phyloP scores from a whole-genome alignment of 2,329 filamentous ascomycete species.

The Cordyceps farinosa region DNA sequence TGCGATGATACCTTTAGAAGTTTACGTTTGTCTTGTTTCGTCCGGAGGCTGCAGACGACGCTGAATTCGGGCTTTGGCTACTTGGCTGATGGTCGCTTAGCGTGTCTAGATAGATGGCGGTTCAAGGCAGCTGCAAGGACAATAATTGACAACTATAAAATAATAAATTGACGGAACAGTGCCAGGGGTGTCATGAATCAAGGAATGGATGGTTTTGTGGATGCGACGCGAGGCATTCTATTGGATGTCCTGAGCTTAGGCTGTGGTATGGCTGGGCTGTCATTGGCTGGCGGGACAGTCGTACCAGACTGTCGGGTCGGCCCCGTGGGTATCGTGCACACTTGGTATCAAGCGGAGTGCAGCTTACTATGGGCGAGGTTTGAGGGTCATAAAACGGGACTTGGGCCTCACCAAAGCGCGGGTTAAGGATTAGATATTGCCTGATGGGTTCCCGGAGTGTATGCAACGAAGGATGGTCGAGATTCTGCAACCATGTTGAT shows the following conservation, averaged over 20 bases:
- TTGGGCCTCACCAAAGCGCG: background rate
- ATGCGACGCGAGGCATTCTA: constrained; percentile 8
- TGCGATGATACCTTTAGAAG: background rate
- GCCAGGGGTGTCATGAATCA: background rate
- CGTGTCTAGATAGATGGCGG: background rate
- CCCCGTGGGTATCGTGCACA: constrained; percentile 4
- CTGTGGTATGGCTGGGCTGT: background rate
- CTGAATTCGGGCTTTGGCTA: too few relatives aligned
- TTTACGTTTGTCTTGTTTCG: background rate
- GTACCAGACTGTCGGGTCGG: constrained; percentile 20
- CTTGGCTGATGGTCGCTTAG: too few relatives aligned
- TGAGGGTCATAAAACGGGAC: background rate
- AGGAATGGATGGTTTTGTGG: constrained; percentile 9
- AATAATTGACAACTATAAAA: background rate
- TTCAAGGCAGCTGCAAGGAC: background rate
- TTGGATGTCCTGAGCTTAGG: constrained; percentile 13
- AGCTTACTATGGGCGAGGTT: background rate
- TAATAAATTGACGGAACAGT: background rate
- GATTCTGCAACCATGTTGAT: background rate
- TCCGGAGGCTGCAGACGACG: background rate
- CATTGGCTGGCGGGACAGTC: constrained; percentile 17
- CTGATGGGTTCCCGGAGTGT: too few relatives aligned
- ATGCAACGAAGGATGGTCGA: background rate
- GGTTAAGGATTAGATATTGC: background rate
- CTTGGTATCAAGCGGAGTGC: background rate